A percentile compares a stretch with the other conserved stretches of the same genome.
These are phyloP conservation scores for Boletus tylopilopsis DNA, from an alignment of 768 basidiomycete species.

Conservation along the genomic window DNA sequence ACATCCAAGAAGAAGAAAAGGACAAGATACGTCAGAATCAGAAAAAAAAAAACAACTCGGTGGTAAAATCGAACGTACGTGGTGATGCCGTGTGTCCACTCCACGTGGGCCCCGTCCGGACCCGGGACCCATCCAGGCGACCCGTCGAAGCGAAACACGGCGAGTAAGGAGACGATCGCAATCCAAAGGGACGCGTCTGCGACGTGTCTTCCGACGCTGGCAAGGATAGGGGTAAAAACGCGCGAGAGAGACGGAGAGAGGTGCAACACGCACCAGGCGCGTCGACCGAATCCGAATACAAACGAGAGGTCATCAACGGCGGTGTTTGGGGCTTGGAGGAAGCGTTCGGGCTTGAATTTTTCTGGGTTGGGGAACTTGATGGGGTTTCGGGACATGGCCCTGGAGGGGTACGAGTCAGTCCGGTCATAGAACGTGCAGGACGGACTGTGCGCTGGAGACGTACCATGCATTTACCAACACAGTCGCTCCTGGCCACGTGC, in stretches of 20 bases:
- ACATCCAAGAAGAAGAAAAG: not conserved
- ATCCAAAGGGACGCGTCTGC: slow-evolving; percentile 38
- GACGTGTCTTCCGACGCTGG: slow-evolving; percentile 42
- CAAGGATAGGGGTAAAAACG: too few relatives aligned
- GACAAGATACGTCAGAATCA: not conserved
- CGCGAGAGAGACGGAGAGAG: not conserved
- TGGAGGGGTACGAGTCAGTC: not conserved
- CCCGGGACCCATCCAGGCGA: slow-evolving; percentile 15
- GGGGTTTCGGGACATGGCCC: slow-evolving; percentile 36
- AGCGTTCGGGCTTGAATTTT: slow-evolving; percentile 38
- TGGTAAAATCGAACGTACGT: slow-evolving; percentile 14
- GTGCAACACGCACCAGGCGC: slow-evolving; percentile 16
- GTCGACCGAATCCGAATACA: slow-evolving; percentile 41
- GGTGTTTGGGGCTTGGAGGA: slow-evolving; percentile 12
- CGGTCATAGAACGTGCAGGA: not conserved
- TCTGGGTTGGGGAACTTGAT: slow-evolving; percentile 36
- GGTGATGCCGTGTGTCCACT: slow-evolving; percentile 19
- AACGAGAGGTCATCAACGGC: slow-evolving; percentile 17
- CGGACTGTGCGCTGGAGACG: not conserved
- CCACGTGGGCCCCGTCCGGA: slow-evolving; percentile 17
- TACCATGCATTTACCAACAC: slow-evolving; percentile 21
- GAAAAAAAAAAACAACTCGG: not conserved
- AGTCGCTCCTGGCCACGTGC: slow-evolving; percentile 13
- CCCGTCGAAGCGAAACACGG: slow-evolving; percentile 14
- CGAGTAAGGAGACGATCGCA: slow-evolving; percentile 20